These are phyloP conservation scores for Bimuria novae-zelandiae DNA, from an alignment of 2,329 filamentous ascomycete genomes.

Conservation along the genomic window DNA sequence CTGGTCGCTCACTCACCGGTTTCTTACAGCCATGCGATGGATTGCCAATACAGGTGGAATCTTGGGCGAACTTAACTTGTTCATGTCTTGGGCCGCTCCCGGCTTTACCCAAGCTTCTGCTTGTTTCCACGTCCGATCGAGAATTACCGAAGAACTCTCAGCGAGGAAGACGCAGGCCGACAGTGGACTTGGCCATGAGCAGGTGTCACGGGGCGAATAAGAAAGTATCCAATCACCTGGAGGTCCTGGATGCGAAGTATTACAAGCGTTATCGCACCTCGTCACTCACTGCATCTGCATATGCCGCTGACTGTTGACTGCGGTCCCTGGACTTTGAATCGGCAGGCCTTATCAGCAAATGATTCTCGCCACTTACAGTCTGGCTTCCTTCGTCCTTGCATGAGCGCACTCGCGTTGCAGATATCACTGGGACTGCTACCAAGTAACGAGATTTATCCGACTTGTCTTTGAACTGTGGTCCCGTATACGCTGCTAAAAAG, in stretches of 20 bases:
- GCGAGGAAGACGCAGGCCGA: not conserved
- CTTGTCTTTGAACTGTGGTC: not conserved
- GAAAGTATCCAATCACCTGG: not conserved
- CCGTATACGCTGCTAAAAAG: not conserved
- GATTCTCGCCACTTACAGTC: constrained; percentile 11
- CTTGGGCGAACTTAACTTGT: not conserved
- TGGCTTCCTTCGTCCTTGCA: constrained; percentile 6
- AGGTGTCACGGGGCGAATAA: not conserved
- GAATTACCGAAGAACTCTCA: not conserved
- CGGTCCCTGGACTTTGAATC: constrained; percentile 6
- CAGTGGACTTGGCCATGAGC: no score
- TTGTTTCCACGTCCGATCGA: not conserved
- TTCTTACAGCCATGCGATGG: not conserved
- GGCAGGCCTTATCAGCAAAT: constrained; percentile 16
- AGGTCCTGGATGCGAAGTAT: not conserved
- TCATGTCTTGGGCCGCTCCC: not conserved
- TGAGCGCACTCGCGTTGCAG: constrained; percentile 2
- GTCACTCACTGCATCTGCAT: constrained; percentile 12
- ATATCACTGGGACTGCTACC: constrained; percentile 13
- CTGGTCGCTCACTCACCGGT: not conserved
- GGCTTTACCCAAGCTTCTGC: not conserved
- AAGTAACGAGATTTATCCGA: not conserved
- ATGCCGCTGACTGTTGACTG: constrained; percentile 14
- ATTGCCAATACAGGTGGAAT: not conserved
- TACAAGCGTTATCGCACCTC: constrained; percentile 7